Evolutionary conservation across 805 yeast genomes (phyloP), one percentile per base, ranked within the genome.

Genomic region (Cyberlindnera americana): DNA sequence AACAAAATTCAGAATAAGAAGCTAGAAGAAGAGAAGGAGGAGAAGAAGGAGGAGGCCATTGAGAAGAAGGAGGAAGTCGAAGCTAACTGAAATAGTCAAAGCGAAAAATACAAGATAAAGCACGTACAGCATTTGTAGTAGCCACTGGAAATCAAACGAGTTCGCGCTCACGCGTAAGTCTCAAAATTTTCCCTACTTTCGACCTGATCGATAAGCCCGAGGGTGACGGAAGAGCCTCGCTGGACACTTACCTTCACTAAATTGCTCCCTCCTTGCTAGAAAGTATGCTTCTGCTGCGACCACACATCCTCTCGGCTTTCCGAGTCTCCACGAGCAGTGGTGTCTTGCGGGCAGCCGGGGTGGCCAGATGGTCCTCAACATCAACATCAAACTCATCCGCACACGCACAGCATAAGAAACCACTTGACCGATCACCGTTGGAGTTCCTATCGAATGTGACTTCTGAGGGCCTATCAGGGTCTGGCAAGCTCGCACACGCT

Each of bases 1-100:
- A 95, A 95, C 67, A 93, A 93, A 66, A 81, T 93, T 50, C 87
- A 85, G 52, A 89, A 89, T 62, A 82, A 80, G 57, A 74, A 70
- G 41, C 43, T 65, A 21, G 66, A 61, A 37, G 67, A 64, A 40
- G 30, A 28, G 10, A 41, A 41, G 31, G 39, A 23, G 14, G 34
- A 37, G 40, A 41, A 35, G 37, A 28, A 35, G 12, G 47, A 38
- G 15, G 10, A 18, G 3, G 29, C 15, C 12, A 35, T 21, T 12
- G 40, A 44, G 31, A 34, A 38, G 30, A 37, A 33, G 36, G 39
- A 38, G 21, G 44, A 40, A 28, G 37, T 35, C 3, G 29, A 25
- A 15, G 38, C 27, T 21, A 35, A 35, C 16, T 35, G 14, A 19
- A 6, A 9, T n/a, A n/a, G 27, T n/a, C 9, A 25, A 8, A n/a